Conservation (phyloP, 768 basidiomycete genomes). For the Candolleomyces eurysporus region DNA sequence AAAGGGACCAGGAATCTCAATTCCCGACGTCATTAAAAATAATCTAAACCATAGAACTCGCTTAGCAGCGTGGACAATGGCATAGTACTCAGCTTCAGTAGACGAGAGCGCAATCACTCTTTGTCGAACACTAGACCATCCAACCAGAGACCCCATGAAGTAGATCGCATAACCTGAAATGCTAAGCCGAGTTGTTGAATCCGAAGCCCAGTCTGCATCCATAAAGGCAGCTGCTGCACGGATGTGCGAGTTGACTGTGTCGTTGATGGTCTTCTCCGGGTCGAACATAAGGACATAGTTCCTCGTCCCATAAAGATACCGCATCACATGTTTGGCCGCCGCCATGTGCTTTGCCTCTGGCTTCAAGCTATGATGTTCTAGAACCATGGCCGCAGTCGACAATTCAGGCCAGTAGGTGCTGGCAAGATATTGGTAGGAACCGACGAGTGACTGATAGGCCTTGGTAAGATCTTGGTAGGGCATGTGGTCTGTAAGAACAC, state of each 20-base stretch:
- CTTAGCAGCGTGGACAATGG: conserved; percentile 24
- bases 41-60: conserved; percentile 26
- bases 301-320: conserved; percentile 26
- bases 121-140: conserved; percentile 32
- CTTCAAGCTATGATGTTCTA: conserved; percentile 23
- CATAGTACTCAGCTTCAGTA: too few relatives aligned
- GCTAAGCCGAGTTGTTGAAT: conserved; percentile 20
- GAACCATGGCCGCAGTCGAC: conserved; percentile 19
- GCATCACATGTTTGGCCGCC: conserved; percentile 23
- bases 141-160: conserved; percentile 22
- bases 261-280: not conserved
- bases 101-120: conserved; percentile 30
- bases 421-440: conserved; percentile 19
- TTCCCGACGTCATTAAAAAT: conserved; percentile 14
- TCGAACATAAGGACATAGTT: conserved; percentile 14
- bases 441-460: conserved; percentile 14
- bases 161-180: conserved; percentile 31
- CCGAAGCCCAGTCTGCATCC: conserved; percentile 28
- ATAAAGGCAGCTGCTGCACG: conserved; percentile 12
- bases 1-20: conserved; percentile 12
- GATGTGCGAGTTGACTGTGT: conserved; percentile 2
- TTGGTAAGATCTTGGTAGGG: not conserved
- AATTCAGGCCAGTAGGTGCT: conserved; percentile 31
- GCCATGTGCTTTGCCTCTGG: conserved; percentile 21
- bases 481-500: not conserved